Percentiles rank a stretch among this genome's conserved stretches.
phyloP scores from a whole-genome alignment of 208 protist species.

The Trypanosoma congolense region DNA sequence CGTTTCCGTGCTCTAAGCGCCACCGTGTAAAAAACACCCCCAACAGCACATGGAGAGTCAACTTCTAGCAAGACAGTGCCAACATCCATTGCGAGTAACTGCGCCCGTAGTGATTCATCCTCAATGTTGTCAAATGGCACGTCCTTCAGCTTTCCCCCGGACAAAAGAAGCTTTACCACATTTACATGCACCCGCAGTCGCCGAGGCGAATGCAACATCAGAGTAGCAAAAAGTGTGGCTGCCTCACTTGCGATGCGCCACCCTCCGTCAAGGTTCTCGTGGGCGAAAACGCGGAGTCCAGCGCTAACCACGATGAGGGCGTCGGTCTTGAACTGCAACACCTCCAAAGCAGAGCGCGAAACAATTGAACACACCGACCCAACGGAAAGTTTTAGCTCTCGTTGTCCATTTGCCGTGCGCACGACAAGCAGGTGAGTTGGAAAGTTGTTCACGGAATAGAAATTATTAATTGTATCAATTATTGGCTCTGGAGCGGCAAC shows the following conservation, averaged over 20 bases:
- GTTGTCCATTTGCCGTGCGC: constrained; percentile 61
- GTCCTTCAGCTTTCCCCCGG: constrained; percentile 65
- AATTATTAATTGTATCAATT: constrained; percentile 31
- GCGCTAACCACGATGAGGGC: constrained; percentile 65
- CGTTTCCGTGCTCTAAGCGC: constrained; percentile 62
- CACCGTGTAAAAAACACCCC: constrained; percentile 51
- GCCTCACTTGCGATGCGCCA: constrained; percentile 78
- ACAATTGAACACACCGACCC: constrained; percentile 65
- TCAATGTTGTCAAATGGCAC: constrained; percentile 45
- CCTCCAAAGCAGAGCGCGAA: constrained; percentile 35
- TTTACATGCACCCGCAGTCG: constrained; percentile 41
- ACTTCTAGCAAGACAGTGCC: constrained; percentile 61
- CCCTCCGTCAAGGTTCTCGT: constrained; percentile 56
- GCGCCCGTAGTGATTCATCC: constrained; percentile 33
- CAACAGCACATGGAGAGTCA: constrained; percentile 26
- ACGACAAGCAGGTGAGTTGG: constrained; percentile 55
- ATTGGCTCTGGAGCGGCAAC: constrained; percentile 44
- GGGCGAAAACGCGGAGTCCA: constrained; percentile 67
- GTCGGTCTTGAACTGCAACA: constrained; percentile 65
- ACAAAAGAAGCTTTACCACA: constrained; percentile 50
- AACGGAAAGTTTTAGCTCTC: constrained; percentile 45
- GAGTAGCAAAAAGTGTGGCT: constrained; percentile 56
- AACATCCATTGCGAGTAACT: constrained; percentile 41
- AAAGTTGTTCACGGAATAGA: constrained; percentile 53
- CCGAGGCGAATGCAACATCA: constrained; percentile 54